Percentiles rank a stretch among this genome's conserved stretches.
Evolutionary conservation across 2,329 filamentous ascomycete species (phyloP).

Genomic region (Hypoxylon sp.): DNA sequence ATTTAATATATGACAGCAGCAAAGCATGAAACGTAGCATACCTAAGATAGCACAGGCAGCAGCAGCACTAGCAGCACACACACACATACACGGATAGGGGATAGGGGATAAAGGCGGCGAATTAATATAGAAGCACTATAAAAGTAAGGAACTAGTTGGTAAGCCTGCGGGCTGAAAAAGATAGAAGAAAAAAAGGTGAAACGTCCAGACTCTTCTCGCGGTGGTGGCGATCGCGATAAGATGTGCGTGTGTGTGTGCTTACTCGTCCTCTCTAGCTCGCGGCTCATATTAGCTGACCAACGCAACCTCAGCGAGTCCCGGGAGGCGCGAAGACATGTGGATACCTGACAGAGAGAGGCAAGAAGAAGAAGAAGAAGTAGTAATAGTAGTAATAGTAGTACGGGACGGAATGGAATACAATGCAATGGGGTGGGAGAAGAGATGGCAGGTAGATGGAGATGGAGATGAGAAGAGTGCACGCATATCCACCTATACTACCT

Average conservation of each 20-base stretch:
- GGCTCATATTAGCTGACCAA: conserved; percentile 1
- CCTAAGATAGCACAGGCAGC: background rate
- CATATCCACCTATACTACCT: background rate
- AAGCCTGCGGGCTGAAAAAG: background rate
- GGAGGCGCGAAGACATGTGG: background rate
- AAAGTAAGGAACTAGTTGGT: background rate
- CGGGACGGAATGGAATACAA: background rate
- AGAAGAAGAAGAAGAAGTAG: background rate
- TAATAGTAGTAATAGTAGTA: background rate
- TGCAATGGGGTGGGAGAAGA: background rate
- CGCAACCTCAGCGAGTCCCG: background rate
- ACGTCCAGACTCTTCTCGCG: background rate
- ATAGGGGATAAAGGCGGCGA: conserved; percentile 1
- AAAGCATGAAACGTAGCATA: background rate
- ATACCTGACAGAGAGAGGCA: background rate
- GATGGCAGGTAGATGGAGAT: background rate
- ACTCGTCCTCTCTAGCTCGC: background rate
- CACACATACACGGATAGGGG: background rate
- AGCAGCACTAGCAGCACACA: too few species aligned
- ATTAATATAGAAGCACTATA: conserved; percentile 1
- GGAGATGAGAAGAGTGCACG: background rate
- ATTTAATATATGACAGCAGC: too few species aligned
- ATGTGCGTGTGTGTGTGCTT: background rate
- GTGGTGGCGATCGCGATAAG: background rate
- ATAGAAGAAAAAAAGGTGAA: background rate